Base-by-base conservation (phyloP, 768 basidiomycete species). In the Boletellus ananas region DNA sequence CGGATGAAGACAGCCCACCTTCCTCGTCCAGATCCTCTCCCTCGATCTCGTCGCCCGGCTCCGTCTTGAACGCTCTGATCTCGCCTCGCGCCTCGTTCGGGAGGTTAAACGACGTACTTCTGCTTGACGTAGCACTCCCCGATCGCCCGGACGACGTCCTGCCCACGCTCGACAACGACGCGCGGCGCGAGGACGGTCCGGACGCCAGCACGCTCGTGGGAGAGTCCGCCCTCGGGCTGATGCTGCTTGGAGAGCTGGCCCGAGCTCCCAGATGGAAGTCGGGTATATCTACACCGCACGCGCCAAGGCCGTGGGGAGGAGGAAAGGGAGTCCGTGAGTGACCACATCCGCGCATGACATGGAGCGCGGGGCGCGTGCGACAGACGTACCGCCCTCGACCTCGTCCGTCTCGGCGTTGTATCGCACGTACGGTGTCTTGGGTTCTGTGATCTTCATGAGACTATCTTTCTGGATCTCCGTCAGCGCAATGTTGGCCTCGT, bases 361-460 rank as follows among this genome's bases (percentile, higher is more conserved):
- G 4, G 3, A 4, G 1, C 2, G 18, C 17, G 21, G 10, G 17
- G 10, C 12, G 23, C 6, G 18, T 13, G 4, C 1, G 34, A n/a
- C 34, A 18, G n/a, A 70, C 74, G 63, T 67, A 92, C 94, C 91
- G 55, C 87, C 84, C 68, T 93, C 90, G 37, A 92, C 71, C 47
- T 79, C 79, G 66, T 93, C 90, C n/a, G 85, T 85, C 64, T 87
- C 85, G 3, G 90, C 79, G 60, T 93, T 88, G 69, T 93, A 94
- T 58, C 91, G 77, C 47, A 97, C 94, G 69, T 89, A 97, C 2
- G 94, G 94, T 10, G 94, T 97, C 79, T 97, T 97, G 46, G 94
- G 94, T 63, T 97, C 94, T 3, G 90, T 93, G 63, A 97, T 97
- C 81, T 96, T 97, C 94, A 96, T 97, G 64, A 93, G 74, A 56